Conservation (phyloP, 2,329 filamentous ascomycete genomes). For the Fusarium citri region DNA sequence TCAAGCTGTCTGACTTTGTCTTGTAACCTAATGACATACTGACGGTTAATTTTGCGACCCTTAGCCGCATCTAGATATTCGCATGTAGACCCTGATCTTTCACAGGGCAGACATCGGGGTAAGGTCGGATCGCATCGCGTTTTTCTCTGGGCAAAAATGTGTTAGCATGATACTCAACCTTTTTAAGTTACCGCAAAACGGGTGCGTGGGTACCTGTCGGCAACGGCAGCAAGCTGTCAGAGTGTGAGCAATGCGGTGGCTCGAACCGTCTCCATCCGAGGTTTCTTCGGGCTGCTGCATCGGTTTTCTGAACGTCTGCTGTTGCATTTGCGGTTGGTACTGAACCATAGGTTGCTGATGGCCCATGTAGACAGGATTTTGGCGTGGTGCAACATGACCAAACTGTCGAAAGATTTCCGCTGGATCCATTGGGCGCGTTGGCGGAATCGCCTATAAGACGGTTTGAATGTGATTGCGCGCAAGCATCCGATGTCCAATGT, state of each 20-base stretch:
- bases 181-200: conserved; percentile 6
- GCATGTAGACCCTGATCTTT: conserved; percentile 89
- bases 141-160: conserved; percentile 74
- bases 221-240: conserved; percentile 84
- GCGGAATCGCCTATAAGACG: conserved; percentile 11
- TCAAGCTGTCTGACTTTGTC: conserved; percentile 86
- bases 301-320: conserved; percentile 48
- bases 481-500: conserved; percentile 21
- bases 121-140: conserved; percentile 94
- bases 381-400: conserved; percentile 57
- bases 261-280: conserved; percentile 62
- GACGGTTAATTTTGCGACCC: conserved; percentile 85
- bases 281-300: conserved; percentile 54
- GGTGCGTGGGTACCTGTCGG: conserved; percentile 70
- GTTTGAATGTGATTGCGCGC: conserved; percentile 12
- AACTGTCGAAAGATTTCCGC: conserved; percentile 70
- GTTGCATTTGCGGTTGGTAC: conserved; percentile 44
- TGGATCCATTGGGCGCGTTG: conserved; percentile 63
- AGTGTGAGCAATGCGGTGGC: conserved; percentile 78
- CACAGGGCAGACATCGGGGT: conserved; percentile 91
- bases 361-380: conserved; percentile 48
- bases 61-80: conserved; percentile 95
- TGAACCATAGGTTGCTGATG: conserved; percentile 45
- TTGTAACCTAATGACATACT: conserved; percentile 92
- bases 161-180: conserved; percentile 26